Base-by-base conservation (phyloP, 2,329 filamentous ascomycete species). In the Ceratocystis cacaofunesta region DNA sequence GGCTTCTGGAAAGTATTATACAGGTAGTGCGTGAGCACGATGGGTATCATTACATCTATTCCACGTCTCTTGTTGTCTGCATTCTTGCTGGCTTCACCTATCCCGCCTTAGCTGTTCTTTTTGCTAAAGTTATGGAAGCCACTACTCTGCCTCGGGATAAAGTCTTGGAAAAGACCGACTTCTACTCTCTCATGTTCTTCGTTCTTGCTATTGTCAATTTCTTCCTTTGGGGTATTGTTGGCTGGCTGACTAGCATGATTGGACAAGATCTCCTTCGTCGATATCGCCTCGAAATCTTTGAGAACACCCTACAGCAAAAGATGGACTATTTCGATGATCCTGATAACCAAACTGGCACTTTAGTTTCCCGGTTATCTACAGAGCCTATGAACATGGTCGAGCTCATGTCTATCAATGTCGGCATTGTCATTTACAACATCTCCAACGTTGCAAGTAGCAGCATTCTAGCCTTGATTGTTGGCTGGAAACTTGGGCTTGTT, bases 151-250 rank as follows among this genome's bases (percentile, higher is more conserved):
- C 68, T 17, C 62, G 32, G 10, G 70, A 68, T 0, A 52, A 71
- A 1, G 71, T 76, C 25, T 70, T 74, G 6, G 55, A 67, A n/a
- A 69, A 70, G 28, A 78, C 75, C 5, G 78, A 84, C 71, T 82
- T 83, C 69, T 82, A 77, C 71, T 74, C 79, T 0, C 75, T 81
- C 61, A 83, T 84, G 80, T 83, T 83, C 70, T 80, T 82, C 62
- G 72, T 82, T 0, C 72, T 82, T 17, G 81, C 81, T 0, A 71
- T 78, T 8, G 78, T 72, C 2, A 77, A 78, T 41, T 71, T 79
- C 1, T 64, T 80, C 0, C 72, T 75, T 2, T 83, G 82, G 63
- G 73, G 72, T 36, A 67, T 71, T 1, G 68, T 72, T 28, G 76
- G 77, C 1, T 76, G 73, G 72, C 58, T 73, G 5, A 71, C 72